Evolutionary conservation across 148 eudicot genomes (phyloP), one percentile per base, ranked within the genome.

Genomic region (Tetragonia tetragonoides): DNA sequence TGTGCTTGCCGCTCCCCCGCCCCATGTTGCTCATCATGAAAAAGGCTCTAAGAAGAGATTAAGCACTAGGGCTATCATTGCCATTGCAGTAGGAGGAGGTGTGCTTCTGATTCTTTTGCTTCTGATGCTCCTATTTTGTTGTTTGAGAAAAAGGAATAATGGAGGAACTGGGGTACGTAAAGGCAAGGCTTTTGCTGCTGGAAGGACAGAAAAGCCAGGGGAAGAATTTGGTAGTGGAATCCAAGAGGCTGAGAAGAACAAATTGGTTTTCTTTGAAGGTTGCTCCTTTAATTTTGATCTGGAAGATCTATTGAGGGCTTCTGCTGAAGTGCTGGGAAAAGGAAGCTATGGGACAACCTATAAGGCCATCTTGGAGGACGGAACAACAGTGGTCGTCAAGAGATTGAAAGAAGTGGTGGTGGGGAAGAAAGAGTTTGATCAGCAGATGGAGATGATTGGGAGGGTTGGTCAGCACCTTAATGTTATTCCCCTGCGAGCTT

Each of bases 251-350:
- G 90, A 87, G 56, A 93, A 87, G 83, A 92, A 95, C 85, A 91
- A 89, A 75, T 66, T 95, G 75, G 91, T 89, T 74, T 95, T 95
- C 91, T 90, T 93, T 63, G 89, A 90, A 82, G 91, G 88, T 3
- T 84, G 84, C 75, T 83, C 93, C 12, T 89, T 79, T 56, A 91
- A 84, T 64, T 95, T 95, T 81, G 93, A 95, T 83, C 94, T 95
- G 11, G 99, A 95, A 74, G 97, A 95, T 84, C 75, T 95, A 24
- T 78, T 95, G 81, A 89, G 94, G 87, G 99, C 99, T 72, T 91
- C 97, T 53, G 99, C 97, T 16, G 99, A 95, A 85, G 97, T 95
- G 40, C 82, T 91, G 57, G 99, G 99, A 41, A 95, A 95, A 79
- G 99, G 99, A 67, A 90, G 85, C 75, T 93, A 86, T 49, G 97